Conservation (phyloP, 2,329 filamentous ascomycete genomes). For the Didymella pomorum region DNA sequence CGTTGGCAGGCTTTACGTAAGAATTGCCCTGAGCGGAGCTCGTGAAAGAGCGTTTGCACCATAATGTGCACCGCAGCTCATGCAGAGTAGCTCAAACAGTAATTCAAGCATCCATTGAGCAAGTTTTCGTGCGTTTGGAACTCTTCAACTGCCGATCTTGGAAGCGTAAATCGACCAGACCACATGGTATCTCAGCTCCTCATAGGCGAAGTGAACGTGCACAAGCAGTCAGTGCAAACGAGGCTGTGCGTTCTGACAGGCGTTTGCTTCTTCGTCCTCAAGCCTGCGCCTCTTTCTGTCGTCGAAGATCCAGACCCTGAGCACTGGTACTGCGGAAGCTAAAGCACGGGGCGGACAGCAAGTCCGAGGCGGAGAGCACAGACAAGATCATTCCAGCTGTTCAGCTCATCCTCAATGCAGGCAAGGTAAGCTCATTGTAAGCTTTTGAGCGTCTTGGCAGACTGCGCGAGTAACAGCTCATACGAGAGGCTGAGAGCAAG, state of each 20-base stretch:
- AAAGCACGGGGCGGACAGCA: conserved; percentile 3
- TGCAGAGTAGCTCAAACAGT: neutral
- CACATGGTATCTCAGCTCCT: neutral
- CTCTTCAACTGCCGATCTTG: neutral
- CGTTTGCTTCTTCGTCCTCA: neutral
- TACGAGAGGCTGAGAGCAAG: conserved; percentile 4
- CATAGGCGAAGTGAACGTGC: neutral
- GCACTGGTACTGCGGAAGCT: conserved; percentile 5
- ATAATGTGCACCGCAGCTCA: neutral
- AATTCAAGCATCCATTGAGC: neutral
- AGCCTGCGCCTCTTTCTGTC: neutral
- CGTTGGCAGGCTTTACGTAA: neutral
- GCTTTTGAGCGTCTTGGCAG: conserved; percentile 4
- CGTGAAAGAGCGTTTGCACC: neutral
- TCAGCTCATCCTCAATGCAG: neutral
- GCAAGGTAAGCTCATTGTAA: conserved; percentile 1
- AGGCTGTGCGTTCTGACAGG: conserved; percentile 1
- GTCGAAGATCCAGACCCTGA: conserved; percentile 6
- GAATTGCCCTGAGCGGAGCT: neutral
- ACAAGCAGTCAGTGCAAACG: neutral
- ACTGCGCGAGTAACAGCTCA: neutral
- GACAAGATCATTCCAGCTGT: neutral
- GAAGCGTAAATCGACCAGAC: neutral
- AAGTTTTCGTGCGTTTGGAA: neutral
- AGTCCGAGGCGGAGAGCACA: conserved; percentile 8